Conservation (phyloP, 2,329 filamentous ascomycete genomes). For the Curvularia sp. region DNA sequence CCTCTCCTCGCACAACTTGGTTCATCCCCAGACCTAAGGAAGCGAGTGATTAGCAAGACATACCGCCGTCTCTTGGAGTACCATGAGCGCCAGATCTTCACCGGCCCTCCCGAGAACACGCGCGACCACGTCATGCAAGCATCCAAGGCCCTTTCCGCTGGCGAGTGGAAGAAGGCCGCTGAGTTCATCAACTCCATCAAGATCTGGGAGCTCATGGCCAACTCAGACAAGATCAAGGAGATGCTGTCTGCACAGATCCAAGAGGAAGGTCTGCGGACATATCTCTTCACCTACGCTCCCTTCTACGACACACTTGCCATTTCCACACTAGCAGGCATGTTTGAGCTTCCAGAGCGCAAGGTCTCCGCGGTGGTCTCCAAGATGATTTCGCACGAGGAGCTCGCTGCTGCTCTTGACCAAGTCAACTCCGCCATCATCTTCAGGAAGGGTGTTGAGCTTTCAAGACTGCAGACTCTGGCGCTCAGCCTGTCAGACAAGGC, state of each 20-base stretch:
- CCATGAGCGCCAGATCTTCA: conserved; percentile 99
- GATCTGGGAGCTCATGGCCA: conserved; percentile 98
- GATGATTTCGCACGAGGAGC: conserved; percentile 99
- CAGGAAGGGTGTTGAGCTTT: conserved; percentile 98
- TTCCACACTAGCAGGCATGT: conserved; percentile 87
- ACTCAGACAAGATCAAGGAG: conserved; percentile 89
- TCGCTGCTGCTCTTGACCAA: conserved; percentile 94
- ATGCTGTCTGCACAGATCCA: conserved; percentile 99
- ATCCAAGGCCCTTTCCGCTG: conserved; percentile 92
- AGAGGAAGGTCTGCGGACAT: conserved; percentile 96
- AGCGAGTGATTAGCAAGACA: conserved; percentile 98
- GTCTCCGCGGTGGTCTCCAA: conserved; percentile 95
- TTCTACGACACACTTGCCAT: conserved; percentile 98
- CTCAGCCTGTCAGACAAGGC: conserved; percentile 96
- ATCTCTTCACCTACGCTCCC: conserved; percentile 98
- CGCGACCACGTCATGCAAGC: conserved; percentile 99
- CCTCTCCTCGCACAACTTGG: conserved; percentile 95
- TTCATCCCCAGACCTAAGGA: conserved; percentile 95
- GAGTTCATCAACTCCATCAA: conserved; percentile 97
- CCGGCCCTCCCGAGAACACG: conserved; percentile 96
- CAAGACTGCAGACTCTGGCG: conserved; percentile 91
- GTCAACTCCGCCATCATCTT: conserved; percentile 98
- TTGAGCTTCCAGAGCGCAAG: conserved; percentile 90
- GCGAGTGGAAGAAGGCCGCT: conserved; percentile 97
- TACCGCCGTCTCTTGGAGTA: conserved; percentile 99